A percentile compares a stretch with the other conserved stretches of the same genome.
phyloP scores from a whole-genome alignment of 208 protist genomes.

The Wallacemonas sp. region DNA sequence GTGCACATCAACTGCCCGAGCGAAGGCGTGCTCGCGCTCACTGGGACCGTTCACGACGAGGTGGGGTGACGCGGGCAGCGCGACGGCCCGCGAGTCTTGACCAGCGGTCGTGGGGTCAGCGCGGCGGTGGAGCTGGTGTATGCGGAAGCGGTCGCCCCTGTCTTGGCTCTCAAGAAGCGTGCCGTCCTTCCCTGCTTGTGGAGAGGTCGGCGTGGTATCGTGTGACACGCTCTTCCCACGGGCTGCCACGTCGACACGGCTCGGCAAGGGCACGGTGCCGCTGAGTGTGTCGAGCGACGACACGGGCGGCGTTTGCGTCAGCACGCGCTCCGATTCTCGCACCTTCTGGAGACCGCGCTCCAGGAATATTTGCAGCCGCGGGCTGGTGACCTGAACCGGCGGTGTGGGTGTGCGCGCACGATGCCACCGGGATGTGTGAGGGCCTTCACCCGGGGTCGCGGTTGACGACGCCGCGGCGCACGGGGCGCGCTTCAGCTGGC shows the following conservation, averaged over 20 bases:
- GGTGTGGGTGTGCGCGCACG: conserved; percentile 2
- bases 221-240: too few relatives aligned
- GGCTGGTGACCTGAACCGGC: conserved; percentile 42
- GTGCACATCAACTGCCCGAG: too few relatives aligned
- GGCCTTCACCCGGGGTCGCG: too few relatives aligned
- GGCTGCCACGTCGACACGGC: not conserved
- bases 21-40: too few relatives aligned
- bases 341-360: conserved; percentile 64
- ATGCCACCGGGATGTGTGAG: too few relatives aligned
- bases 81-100: too few relatives aligned
- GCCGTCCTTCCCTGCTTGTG: too few relatives aligned
- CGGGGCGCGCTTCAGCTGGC: not conserved
- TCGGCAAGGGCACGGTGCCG: not conserved
- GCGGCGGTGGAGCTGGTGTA: not conserved
- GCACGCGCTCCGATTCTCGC: conserved; percentile 53
- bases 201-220: too few relatives aligned
- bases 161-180: too few relatives aligned
- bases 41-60: too few relatives aligned
- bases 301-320: conserved; percentile 21
- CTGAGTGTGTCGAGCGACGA: not conserved
- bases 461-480: conserved; percentile 2
- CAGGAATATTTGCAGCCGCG: conserved; percentile 62
- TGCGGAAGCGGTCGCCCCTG: not conserved
- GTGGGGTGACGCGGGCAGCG: too few relatives aligned
- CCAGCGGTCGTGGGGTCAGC: too few relatives aligned